A percentile compares a stretch with the other conserved stretches of the same genome.
Evolutionary conservation across 2,329 filamentous ascomycete species (phyloP).

Genomic region (Cladosporium halotolerans): DNA sequence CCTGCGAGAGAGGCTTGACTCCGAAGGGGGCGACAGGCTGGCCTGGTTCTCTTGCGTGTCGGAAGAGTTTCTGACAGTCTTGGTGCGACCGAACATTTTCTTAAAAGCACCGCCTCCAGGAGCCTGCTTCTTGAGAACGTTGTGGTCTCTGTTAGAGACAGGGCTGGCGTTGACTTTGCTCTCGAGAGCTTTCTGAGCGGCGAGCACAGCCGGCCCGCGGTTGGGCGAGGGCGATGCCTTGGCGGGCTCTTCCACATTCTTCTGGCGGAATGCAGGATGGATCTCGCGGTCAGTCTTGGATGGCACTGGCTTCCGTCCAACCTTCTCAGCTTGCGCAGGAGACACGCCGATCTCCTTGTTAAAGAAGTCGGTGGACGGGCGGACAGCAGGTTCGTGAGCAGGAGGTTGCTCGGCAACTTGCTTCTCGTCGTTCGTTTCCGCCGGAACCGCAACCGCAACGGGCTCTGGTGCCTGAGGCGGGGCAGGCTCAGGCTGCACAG

Average conservation of each 20-base stretch:
- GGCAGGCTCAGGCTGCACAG: not conserved
- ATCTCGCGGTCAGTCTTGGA: slow-evolving; percentile 25
- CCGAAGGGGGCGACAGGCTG: slow-evolving; percentile 25
- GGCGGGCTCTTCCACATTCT: slow-evolving; percentile 14
- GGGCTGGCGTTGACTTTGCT: slow-evolving; percentile 24
- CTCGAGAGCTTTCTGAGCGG: slow-evolving; percentile 27
- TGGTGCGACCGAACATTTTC: slow-evolving; percentile 60
- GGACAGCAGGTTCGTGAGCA: slow-evolving; percentile 10
- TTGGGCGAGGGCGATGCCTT: slow-evolving; percentile 22
- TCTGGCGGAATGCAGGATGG: slow-evolving; percentile 38
- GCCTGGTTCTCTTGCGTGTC: slow-evolving; percentile 42
- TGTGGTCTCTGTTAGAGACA: slow-evolving; percentile 27
- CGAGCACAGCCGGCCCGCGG: slow-evolving; percentile 25
- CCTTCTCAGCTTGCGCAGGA: slow-evolving; percentile 16
- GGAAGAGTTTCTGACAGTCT: slow-evolving; percentile 38
- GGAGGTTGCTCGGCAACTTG: slow-evolving; percentile 12
- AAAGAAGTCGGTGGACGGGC: slow-evolving; percentile 9
- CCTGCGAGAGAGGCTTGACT: slow-evolving; percentile 31
- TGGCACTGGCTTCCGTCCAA: slow-evolving; percentile 29
- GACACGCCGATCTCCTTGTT: slow-evolving; percentile 19
- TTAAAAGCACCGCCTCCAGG: slow-evolving; percentile 46
- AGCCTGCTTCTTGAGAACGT: slow-evolving; percentile 34
- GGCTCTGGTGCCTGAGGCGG: slow-evolving; percentile 14
- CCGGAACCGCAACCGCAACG: slow-evolving; percentile 3
- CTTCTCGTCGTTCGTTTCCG: slow-evolving; percentile 8